Evolutionary conservation across 2,329 filamentous ascomycete species (phyloP).

Genomic region (Colletotrichum destructivum): DNA sequence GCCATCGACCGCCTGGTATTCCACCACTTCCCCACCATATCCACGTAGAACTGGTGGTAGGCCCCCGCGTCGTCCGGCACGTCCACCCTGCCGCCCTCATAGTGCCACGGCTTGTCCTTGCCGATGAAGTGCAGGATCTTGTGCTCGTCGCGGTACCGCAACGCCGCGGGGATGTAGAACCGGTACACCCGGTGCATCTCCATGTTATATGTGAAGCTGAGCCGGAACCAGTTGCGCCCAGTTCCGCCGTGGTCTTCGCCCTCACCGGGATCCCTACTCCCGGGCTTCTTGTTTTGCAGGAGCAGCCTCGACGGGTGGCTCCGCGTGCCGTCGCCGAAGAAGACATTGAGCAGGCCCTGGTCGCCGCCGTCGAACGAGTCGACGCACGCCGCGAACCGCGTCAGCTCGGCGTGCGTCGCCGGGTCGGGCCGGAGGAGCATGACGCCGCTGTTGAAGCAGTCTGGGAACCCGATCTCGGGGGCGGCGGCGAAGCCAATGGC

Average conservation of each 20-base stretch:
- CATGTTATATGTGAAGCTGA: conserved; percentile 47
- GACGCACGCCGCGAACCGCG: conserved; percentile 73
- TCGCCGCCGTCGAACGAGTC: conserved; percentile 82
- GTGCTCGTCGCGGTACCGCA: conserved; percentile 56
- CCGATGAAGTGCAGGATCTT: conserved; percentile 80
- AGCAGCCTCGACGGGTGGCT: conserved; percentile 49
- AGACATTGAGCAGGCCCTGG: conserved; percentile 79
- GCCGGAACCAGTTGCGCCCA: conserved; percentile 46
- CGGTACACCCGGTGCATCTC: conserved; percentile 46
- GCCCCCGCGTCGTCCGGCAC: conserved; percentile 28
- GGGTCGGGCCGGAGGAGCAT: conserved; percentile 77
- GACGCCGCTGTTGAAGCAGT: conserved; percentile 79
- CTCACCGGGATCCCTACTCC: neutral
- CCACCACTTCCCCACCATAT: conserved; percentile 45
- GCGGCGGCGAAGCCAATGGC: conserved; percentile 59
- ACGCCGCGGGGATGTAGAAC: conserved; percentile 45
- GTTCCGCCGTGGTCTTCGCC: neutral
- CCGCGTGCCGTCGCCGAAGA: conserved; percentile 64
- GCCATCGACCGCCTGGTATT: conserved; percentile 33
- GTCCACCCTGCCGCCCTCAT: conserved; percentile 44
- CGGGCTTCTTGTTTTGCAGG: neutral
- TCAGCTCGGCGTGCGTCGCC: conserved; percentile 75
- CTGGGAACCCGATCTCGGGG: conserved; percentile 80
- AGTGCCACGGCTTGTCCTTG: conserved; percentile 75
- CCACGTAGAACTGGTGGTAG: conserved; percentile 42